These are phyloP conservation scores for Corylus heterophylla DNA, from an alignment of 306 rosid genomes.

Conservation along the genomic window DNA sequence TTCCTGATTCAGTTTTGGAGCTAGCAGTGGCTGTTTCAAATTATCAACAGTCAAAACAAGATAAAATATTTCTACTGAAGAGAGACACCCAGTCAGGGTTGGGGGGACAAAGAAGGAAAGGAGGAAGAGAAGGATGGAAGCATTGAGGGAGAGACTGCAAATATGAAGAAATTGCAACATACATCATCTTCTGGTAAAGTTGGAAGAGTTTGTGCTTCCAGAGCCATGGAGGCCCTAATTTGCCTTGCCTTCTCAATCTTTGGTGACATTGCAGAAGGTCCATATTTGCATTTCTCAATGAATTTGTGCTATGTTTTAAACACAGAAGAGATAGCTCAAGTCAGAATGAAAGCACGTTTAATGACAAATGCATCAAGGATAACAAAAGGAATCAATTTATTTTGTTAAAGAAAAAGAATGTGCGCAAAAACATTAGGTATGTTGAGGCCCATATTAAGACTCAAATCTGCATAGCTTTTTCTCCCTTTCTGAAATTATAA, in stretches of 20 bases:
- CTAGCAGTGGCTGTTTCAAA: constrained; percentile 51
- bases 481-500: not conserved
- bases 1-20: constrained; percentile 58
- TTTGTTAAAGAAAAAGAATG: too few relatives aligned
- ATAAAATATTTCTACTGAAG: not conserved
- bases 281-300: constrained; percentile 85
- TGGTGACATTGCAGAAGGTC: constrained; percentile 74
- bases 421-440: too few relatives aligned
- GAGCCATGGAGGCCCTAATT: constrained; percentile 74
- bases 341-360: constrained; percentile 32
- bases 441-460: constrained; percentile 16
- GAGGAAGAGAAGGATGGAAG: not conserved
- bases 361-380: constrained; percentile 23
- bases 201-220: constrained; percentile 69
- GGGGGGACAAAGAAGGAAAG: not conserved
- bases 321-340: constrained; percentile 29
- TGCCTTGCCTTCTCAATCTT: constrained; percentile 88
- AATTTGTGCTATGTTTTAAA: constrained; percentile 72
- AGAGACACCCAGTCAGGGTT: not conserved
- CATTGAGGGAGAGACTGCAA: not conserved
- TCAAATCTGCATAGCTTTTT: constrained; percentile 11
- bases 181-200: constrained; percentile 58
- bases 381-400: constrained; percentile 10
- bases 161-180: constrained; percentile 26
- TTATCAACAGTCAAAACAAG: constrained; percentile 21